These are phyloP conservation scores for Debaryomycetaceae sp. DNA, from an alignment of 1,139 yeast species.

Conservation along the genomic window DNA sequence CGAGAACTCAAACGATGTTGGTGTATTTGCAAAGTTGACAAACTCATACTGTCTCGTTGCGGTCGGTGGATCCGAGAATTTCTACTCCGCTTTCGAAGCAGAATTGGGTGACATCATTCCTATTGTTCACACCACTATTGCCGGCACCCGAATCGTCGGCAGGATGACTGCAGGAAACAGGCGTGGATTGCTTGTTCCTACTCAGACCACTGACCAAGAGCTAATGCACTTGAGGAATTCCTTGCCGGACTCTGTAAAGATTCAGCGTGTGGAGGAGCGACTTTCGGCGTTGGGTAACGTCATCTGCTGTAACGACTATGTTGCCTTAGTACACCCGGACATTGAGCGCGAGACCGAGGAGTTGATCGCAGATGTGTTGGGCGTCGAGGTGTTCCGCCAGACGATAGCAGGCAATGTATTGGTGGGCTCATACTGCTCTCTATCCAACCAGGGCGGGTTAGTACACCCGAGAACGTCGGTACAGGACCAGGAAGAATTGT, in stretches of 20 bases:
- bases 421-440: constrained; percentile 91
- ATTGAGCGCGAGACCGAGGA: constrained; percentile 99
- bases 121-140: constrained; percentile 92
- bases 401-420: constrained; percentile 97
- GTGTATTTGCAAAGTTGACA: constrained; percentile 93
- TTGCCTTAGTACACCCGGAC: constrained; percentile 98
- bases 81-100: constrained; percentile 95
- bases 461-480: constrained; percentile 97
- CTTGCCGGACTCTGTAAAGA: constrained; percentile 90
- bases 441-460: constrained; percentile 95
- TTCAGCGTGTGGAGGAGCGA: constrained; percentile 97
- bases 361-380: constrained; percentile 95
- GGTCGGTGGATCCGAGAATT: constrained; percentile 96
- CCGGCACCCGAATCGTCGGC: constrained; percentile 96
- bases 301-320: constrained; percentile 97
- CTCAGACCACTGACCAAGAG: constrained; percentile 98
- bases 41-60: constrained; percentile 95
- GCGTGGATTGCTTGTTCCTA: constrained; percentile 93
- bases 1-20: constrained; percentile 97
- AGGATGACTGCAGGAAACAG: constrained; percentile 99
- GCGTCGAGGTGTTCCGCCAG: constrained; percentile 98
- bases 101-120: constrained; percentile 95
- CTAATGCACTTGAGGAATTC: constrained; percentile 95
- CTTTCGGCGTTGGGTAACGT: constrained; percentile 95
- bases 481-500: constrained; percentile 96